Percentiles rank a stretch among this genome's conserved stretches.
These are phyloP conservation scores for Cyclotella distinguenda DNA, from an alignment of 108 stramenopile genomes.

Conservation along the genomic window DNA sequence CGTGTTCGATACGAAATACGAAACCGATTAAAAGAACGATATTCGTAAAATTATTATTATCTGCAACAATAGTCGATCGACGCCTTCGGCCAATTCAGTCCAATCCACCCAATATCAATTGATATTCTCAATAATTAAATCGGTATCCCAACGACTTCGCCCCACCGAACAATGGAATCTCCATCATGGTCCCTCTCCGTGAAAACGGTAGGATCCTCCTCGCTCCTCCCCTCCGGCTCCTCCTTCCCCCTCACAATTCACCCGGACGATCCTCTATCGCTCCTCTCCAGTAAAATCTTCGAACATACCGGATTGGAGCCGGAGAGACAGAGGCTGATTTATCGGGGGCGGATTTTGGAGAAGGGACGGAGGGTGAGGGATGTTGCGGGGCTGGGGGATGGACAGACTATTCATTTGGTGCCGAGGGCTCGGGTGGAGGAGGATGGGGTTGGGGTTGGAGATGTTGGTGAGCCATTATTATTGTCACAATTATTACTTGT, in stretches of 20 bases:
- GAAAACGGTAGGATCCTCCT: conserved; percentile 18
- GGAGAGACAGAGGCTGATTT: conserved; percentile 77
- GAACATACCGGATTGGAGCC: conserved; percentile 68
- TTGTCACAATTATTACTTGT: too few relatives aligned
- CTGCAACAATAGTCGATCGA: too few relatives aligned
- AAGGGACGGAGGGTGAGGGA: conserved; percentile 48
- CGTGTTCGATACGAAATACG: too few relatives aligned
- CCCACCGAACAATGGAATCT: too few relatives aligned
- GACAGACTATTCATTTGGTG: conserved; percentile 88
- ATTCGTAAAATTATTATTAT: too few relatives aligned
- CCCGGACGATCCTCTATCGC: conserved; percentile 62
- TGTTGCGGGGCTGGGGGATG: conserved; percentile 74
- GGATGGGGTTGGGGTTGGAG: too few relatives aligned
- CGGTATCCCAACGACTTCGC: too few relatives aligned
- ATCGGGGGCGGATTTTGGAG: conserved; percentile 76
- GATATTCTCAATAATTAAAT: too few relatives aligned
- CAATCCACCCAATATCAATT: too few relatives aligned
- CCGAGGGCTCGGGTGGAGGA: conserved; percentile 27
- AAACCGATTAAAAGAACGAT: too few relatives aligned
- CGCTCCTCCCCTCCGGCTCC: not conserved
- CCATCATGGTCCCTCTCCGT: conserved; percentile 29
- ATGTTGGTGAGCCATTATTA: too few relatives aligned
- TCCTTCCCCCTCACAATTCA: conserved; percentile 56
- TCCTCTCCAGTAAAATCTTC: conserved; percentile 58
- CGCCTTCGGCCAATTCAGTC: too few relatives aligned